A percentile compares a stretch with the other conserved stretches of the same genome.
Conservation (phyloP, 768 basidiomycete genomes). For the Boletus rubropictus region DNA sequence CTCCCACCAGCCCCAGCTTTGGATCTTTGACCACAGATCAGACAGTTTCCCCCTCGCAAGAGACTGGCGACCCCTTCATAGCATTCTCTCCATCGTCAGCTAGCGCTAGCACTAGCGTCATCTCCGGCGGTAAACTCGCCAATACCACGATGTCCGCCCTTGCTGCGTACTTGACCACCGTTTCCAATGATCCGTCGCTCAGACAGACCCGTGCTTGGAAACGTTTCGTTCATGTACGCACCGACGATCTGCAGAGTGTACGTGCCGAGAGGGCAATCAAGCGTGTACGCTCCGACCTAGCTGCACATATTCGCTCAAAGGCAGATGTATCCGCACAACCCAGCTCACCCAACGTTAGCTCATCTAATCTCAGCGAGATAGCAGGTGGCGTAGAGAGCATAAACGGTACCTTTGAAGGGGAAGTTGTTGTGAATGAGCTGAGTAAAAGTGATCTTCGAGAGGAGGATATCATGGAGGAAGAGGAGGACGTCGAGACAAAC, state of each 20-base stretch:
- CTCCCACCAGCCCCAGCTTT: conserved; percentile 27
- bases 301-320: conserved; percentile 54
- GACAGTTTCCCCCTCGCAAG: conserved; percentile 47
- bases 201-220: conserved; percentile 72
- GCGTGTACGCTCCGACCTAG: conserved; percentile 79
- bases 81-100: conserved; percentile 33
- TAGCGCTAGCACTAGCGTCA: conserved; percentile 12
- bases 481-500: conserved; percentile 18
- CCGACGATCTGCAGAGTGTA: conserved; percentile 83
- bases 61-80: conserved; percentile 59
- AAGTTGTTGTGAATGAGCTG: conserved; percentile 14
- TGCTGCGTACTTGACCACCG: conserved; percentile 72
- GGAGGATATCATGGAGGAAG: conserved; percentile 25
- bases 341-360: conserved; percentile 25
- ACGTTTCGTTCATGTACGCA: conserved; percentile 78
- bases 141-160: conserved; percentile 59
- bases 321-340: conserved; percentile 21
- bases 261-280: conserved; percentile 85
- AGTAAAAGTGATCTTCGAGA: conserved; percentile 16
- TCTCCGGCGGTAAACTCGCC: conserved; percentile 23
- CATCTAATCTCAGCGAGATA: conserved; percentile 30
- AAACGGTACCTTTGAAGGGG: conserved; percentile 22
- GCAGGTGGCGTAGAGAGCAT: conserved; percentile 30
- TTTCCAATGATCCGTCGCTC: conserved; percentile 62
- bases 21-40: conserved; percentile 31